Evolutionary conservation across 306 rosid genomes (phyloP), one percentile per base, ranked within the genome.

Genomic region (Cicer cuneatum): DNA sequence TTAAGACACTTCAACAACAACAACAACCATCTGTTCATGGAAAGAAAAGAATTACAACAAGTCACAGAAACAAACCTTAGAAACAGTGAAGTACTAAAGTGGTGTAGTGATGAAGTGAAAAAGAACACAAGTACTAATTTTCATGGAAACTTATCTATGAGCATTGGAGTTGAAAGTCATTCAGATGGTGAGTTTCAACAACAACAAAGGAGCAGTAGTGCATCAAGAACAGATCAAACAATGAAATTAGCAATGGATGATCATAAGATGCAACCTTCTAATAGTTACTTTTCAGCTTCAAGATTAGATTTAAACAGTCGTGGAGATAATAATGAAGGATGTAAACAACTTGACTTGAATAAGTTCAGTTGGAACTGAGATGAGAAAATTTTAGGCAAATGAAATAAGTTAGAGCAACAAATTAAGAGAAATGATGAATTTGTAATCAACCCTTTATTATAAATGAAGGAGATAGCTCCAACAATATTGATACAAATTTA

Each of bases 231-330:
- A 82, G 89, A 81, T 24, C 29, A 24, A 66, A 18, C 74, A 76
- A 59, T 37, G 68, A 80, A 78, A 51, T 43, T 66, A 59, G 74
- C 57, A 60, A 75, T 71, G 62, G 88, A 62, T 78, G 10, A 18
- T 53, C 87, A 71, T 61, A 79, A 85, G 67, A 58, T 73, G 59
- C 80, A 12, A 13, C 4, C 89, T 45, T 76, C 91, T 14, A 62
- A 63, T 24, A 24, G 29, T 35, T 83, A 73, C 83, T 88, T 84
- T 71, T 78, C 85, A 39, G 68, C 88, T n/a, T 64, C 89, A 37
- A 89, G 84, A 71, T 80, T 93, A 81, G 97, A 94, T 75, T 76
- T 94, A 7, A 94, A 94, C 82, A 73, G 80, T 7, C 86, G 47
- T 42, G 90, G 90, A 60, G 92, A 93, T 10, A 84, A 90, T 7